Base-by-base conservation (phyloP, 73 alveolate genomes). In the Tetrahymena malaccensis region DNA sequence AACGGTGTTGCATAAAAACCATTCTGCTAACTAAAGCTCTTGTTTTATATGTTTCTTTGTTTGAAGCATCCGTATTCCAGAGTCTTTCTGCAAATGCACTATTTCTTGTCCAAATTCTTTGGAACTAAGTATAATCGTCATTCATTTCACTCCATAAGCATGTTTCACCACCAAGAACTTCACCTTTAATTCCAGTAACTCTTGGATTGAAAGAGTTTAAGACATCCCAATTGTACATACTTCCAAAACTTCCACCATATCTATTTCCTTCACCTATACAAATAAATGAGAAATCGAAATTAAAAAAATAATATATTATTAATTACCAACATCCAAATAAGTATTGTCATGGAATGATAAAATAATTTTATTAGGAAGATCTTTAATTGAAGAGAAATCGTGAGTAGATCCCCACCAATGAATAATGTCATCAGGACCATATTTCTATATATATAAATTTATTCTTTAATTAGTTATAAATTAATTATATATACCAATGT, bases 381-480 rank as follows among this genome's bases (percentile, higher is more conserved):
- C 85, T 93, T 85, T 31, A 21, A 95, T 93, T 34, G 50, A 38
- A 43, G 43, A 35, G 16, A 95, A 70, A 85, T 95, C 95, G 6
- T 43, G 43, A 43, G 97, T 95, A 4, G 94, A 50, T 21, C 97
- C 97, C 97, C 97, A 95, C 97, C 97, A 95, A 43, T 95, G 94
- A 44, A 95, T 95, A 17, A 95, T 95, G 35, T 95, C 97, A 34
- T 95, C 95, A 85, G 94, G 84, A 85, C 56, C 34, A 31, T n/a
- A 85, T 85, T 37, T 85, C 56, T 85, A 40, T 22, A 27, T n/a
- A n/a, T n/a, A n/a, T n/a, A n/a, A n/a, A n/a, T n/a, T n/a, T n/a
- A n/a, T n/a, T n/a, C n/a, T n/a, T n/a, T n/a, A n/a, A n/a, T n/a
- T n/a, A n/a, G n/a, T n/a, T n/a, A n/a, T n/a, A n/a, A n/a, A n/a